Base-by-base conservation (phyloP, 768 basidiomycete species). In the Boletus rubroflammeus region DNA sequence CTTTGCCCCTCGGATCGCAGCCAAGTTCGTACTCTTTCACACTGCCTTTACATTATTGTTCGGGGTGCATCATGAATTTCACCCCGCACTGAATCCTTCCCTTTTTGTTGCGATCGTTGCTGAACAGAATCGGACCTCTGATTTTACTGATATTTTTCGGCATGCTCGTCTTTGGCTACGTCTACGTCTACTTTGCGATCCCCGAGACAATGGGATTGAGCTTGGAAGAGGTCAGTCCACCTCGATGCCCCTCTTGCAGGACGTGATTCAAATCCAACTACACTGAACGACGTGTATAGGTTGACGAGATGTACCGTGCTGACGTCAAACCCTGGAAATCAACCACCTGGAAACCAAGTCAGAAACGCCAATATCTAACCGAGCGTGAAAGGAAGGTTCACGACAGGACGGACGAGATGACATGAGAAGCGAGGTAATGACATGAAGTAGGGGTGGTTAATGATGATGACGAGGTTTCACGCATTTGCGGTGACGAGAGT, bases 61-160 rank as follows among this genome's bases (percentile, higher is more conserved):
- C 14, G 40, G 17, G 17, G 26, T 6, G 8, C n/a, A n/a, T n/a
- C n/a, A 19, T 25, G 15, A n/a, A 11, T 10, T 10, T 9, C 36
- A 17, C 1, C 13, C 25, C 13, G 3, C 28, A n/a, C 50, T 48
- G 25, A 35, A 47, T 11, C 10, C 21, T 14, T 11, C 15, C 8
- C 1, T 8, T 21, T 28, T 13, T n/a, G 6, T 28, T 28, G 32
- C 10, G 29, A 40, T n/a, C 26, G 14, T 19, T 28, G 10, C 1
- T 2, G 19, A 23, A 17, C 55, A 80, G 82, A 50, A 88, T 88
- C 56, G 86, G 87, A 6, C 86, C 87, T 5, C 71, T 88, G 54
- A 89, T 90, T 64, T 70, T 88, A n/a, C 64, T 89, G 56, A 85
- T 90, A 64, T 90, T 90, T 78, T 86, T 83, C 65, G 85, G 86